Percentiles rank a stretch among this genome's conserved stretches.
Conservation (phyloP, 306 rosid genomes). For the Delonix regia region DNA sequence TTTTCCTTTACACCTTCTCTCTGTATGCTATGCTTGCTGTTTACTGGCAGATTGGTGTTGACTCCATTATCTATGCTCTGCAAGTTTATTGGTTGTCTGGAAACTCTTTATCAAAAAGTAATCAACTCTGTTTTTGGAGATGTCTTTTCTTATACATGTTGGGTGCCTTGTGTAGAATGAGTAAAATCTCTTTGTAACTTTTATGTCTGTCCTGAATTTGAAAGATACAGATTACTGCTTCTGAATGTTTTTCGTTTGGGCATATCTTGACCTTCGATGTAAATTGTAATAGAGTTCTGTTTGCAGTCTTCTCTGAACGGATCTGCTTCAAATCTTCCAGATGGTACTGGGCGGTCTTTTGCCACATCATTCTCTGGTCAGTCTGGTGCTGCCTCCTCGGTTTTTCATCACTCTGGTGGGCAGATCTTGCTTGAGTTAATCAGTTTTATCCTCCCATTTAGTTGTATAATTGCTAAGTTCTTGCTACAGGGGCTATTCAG, state of each 20-base stretch:
- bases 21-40: neutral
- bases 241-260: neutral
- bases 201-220: neutral
- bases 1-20: too few species aligned
- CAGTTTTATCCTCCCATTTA: conserved; percentile 35
- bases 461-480: conserved; percentile 47
- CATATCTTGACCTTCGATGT: neutral
- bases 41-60: neutral
- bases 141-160: neutral
- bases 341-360: conserved; percentile 83
- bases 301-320: conserved; percentile 92
- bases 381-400: conserved; percentile 95
- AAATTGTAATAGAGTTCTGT: conserved; percentile 30
- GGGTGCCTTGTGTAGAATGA: conserved; percentile 15
- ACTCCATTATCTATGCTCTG: neutral
- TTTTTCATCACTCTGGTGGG: conserved; percentile 89
- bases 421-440: conserved; percentile 43
- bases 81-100: neutral
- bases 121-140: conserved; percentile 8
- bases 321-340: conserved; percentile 90
- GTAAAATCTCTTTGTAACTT: neutral
- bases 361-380: conserved; percentile 92
- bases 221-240: conserved; percentile 17
- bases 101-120: neutral
- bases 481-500: conserved; percentile 74